Percentiles rank a stretch among this genome's conserved stretches.
phyloP scores from a whole-genome alignment of 306 rosid species.

The Datisca glomerata region DNA sequence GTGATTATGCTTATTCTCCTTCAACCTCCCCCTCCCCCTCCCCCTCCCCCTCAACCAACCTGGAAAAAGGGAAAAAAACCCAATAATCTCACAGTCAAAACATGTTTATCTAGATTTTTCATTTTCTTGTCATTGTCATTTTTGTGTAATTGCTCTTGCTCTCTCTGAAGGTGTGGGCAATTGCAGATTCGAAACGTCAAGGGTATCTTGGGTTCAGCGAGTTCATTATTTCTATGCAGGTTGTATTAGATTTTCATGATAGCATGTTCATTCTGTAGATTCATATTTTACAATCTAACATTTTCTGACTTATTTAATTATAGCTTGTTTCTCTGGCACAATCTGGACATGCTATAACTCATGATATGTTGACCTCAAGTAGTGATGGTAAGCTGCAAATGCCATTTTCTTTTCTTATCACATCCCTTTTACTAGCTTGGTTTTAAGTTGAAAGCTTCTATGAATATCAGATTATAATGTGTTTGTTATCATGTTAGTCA shows the following conservation, averaged over 20 bases:
- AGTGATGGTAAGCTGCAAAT: conserved; percentile 24
- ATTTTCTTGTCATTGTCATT: not conserved
- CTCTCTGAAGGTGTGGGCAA: conserved; percentile 69
- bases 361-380: conserved; percentile 24
- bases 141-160: not conserved
- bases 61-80: too few species aligned
- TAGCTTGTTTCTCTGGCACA: conserved; percentile 49
- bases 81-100: too few species aligned
- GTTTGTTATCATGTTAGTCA: conserved; percentile 3
- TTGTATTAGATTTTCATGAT: conserved; percentile 5
- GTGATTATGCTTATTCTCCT: too few species aligned
- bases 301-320: conserved; percentile 1
- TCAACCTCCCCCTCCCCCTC: too few species aligned
- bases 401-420: not conserved
- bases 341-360: conserved; percentile 32
- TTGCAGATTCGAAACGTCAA: conserved; percentile 80
- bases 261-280: not conserved
- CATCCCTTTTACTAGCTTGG: not conserved
- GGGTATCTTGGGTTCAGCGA: conserved; percentile 85
- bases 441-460: not conserved
- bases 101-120: not conserved
- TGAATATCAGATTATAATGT: not conserved
- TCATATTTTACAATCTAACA: not conserved
- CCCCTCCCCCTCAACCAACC: too few species aligned
- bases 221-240: conserved; percentile 77